Conservation (phyloP, 176 grass and related monocot genomes). For the Ensete glaucum region DNA sequence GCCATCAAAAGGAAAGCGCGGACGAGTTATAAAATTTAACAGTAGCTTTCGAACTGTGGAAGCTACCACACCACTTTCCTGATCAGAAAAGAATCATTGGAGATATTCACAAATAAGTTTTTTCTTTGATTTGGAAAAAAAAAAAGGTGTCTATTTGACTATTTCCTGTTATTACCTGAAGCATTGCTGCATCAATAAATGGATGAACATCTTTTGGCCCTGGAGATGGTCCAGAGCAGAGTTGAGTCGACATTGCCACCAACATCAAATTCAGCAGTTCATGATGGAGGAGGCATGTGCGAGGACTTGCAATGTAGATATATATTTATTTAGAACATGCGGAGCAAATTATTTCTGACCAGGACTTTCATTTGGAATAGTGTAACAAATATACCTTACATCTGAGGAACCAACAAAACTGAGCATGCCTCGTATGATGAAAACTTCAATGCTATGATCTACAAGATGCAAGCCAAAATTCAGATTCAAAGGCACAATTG, state of each 20-base stretch:
- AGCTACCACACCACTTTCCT: conserved; percentile 59
- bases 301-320: conserved; percentile 50
- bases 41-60: conserved; percentile 65
- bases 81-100: conserved; percentile 18
- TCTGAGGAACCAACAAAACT: conserved; percentile 62
- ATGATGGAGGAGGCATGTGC: conserved; percentile 79
- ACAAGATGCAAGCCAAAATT: conserved; percentile 22
- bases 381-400: conserved; percentile 74
- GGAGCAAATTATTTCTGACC: not conserved
- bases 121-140: not conserved
- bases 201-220: conserved; percentile 89
- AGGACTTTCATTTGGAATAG: not conserved
- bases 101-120: conserved; percentile 23
- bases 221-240: conserved; percentile 93
- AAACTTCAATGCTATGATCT: conserved; percentile 65
- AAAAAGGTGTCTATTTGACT: not conserved
- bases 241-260: conserved; percentile 95
- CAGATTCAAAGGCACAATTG: not conserved
- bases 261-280: conserved; percentile 94
- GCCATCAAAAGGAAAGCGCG: conserved; percentile 54
- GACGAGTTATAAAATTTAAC: conserved; percentile 71
- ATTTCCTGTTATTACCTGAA: conserved; percentile 48
- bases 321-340: conserved; percentile 17
- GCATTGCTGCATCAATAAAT: conserved; percentile 90
- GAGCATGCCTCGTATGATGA: conserved; percentile 75